Evolutionary conservation across 2,329 filamentous ascomycete species (phyloP).

Genomic region (Trichothecium sympodiale): DNA sequence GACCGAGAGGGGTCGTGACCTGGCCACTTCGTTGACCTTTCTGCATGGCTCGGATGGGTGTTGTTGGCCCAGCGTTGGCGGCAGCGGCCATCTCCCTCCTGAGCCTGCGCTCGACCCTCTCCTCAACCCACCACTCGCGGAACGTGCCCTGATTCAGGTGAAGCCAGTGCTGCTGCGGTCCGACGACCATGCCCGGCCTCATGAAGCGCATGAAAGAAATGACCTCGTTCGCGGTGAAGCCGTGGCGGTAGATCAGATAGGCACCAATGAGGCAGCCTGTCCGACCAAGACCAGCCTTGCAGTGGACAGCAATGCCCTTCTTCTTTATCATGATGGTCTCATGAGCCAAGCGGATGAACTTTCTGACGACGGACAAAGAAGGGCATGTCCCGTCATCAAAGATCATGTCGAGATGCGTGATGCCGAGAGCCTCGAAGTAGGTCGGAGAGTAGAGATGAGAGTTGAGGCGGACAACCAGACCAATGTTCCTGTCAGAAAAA

Average conservation of each 20-base stretch:
- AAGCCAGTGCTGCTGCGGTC: slow-evolving; percentile 97
- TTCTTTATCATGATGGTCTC: slow-evolving; percentile 86
- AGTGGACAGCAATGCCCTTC: slow-evolving; percentile 93
- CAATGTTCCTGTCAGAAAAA: slow-evolving; percentile 79
- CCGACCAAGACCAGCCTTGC: slow-evolving; percentile 91
- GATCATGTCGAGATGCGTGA: slow-evolving; percentile 97
- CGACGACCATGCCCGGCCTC: slow-evolving; percentile 97
- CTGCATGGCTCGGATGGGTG: slow-evolving; percentile 50
- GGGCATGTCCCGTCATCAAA: slow-evolving; percentile 98
- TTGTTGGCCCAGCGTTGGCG: slow-evolving; percentile 40
- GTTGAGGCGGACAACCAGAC: slow-evolving; percentile 89
- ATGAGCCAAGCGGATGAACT: slow-evolving; percentile 90
- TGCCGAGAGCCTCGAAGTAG: slow-evolving; percentile 93
- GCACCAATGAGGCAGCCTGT: slow-evolving; percentile 95
- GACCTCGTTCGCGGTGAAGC: slow-evolving; percentile 93
- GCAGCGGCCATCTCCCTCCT: slow-evolving; percentile 44
- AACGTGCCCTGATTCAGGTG: slow-evolving; percentile 95
- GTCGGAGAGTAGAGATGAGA: slow-evolving; percentile 91
- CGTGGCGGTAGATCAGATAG: slow-evolving; percentile 94
- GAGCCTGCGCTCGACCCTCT: slow-evolving; percentile 63
- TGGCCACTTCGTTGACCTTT: slow-evolving; percentile 53
- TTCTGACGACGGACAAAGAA: slow-evolving; percentile 74
- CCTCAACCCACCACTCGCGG: slow-evolving; percentile 97
- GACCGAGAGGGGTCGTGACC: slow-evolving; percentile 76
- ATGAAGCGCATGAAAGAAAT: slow-evolving; percentile 99